phyloP scores from a whole-genome alignment of 73 alveolate species.

The Paramecium pentaurelia region DNA sequence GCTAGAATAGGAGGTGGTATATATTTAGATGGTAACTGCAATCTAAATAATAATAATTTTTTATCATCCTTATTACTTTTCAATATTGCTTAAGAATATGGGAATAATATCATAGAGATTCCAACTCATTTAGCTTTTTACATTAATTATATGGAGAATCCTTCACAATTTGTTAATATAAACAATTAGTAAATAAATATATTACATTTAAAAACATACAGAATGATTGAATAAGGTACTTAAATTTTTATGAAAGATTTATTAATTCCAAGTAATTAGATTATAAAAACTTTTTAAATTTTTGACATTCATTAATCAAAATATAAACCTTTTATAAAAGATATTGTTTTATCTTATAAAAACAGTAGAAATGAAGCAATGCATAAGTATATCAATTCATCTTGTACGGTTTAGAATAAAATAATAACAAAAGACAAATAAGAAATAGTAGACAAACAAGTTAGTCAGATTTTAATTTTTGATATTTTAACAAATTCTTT shows the following conservation, averaged over 20 bases:
- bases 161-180: not conserved
- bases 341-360: not conserved
- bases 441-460: not conserved
- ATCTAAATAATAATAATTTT: not conserved
- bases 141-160: not conserved
- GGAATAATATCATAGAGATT: not conserved
- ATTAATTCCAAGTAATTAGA: not conserved
- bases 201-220: not conserved
- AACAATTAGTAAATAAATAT: not conserved
- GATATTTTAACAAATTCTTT: not conserved
- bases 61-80: not conserved
- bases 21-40: not conserved
- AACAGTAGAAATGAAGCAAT: not conserved
- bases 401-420: not conserved
- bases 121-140: not conserved
- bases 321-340: not conserved
- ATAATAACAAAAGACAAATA: not conserved
- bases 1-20: not conserved
- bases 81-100: not conserved
- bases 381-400: not conserved
- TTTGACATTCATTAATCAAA: not conserved
- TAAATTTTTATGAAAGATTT: not conserved
- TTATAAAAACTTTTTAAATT: not conserved
- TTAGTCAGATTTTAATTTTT: not conserved
- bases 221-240: not conserved